Evolutionary conservation across 257 asterid species (phyloP).

Genomic region (Solanum dulcamara): DNA sequence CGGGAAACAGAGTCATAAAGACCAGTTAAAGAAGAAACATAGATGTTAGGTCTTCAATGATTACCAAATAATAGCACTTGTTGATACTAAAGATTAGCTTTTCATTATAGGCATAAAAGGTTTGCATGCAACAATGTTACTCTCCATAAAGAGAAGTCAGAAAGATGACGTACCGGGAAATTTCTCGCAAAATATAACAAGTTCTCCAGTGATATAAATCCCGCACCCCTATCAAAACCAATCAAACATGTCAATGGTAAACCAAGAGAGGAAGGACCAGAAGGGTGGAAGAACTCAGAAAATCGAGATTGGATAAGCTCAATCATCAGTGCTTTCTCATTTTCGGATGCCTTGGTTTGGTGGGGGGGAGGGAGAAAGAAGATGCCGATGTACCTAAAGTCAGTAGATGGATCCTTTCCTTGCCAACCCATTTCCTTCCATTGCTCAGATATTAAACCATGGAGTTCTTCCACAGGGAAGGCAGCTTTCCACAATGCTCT

Average conservation of each 20-base stretch:
- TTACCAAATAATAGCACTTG: background rate
- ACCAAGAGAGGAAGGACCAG: background rate
- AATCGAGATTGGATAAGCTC: background rate
- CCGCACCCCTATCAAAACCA: slow-evolving; percentile 54
- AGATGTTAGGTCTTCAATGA: background rate
- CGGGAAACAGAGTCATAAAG: background rate
- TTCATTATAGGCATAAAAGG: background rate
- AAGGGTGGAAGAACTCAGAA: background rate
- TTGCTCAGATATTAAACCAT: slow-evolving; percentile 67
- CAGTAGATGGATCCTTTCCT: slow-evolving; percentile 92
- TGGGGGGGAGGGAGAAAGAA: background rate
- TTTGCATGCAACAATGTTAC: background rate
- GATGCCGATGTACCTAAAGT: slow-evolving; percentile 48
- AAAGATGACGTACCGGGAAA: slow-evolving; percentile 41
- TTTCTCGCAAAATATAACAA: slow-evolving; percentile 71
- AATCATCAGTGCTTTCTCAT: background rate
- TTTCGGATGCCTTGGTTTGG: background rate
- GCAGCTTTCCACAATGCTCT: slow-evolving; percentile 78
- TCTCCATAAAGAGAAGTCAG: background rate
- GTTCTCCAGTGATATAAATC: slow-evolving; percentile 83
- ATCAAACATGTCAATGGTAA: background rate
- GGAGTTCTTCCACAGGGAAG: slow-evolving; percentile 60
- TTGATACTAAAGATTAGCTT: background rate
- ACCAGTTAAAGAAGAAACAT: background rate
- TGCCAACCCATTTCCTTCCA: slow-evolving; percentile 99